phyloP scores from a whole-genome alignment of 1,284 basidiomycete species.

The Omphalotus olearius region DNA sequence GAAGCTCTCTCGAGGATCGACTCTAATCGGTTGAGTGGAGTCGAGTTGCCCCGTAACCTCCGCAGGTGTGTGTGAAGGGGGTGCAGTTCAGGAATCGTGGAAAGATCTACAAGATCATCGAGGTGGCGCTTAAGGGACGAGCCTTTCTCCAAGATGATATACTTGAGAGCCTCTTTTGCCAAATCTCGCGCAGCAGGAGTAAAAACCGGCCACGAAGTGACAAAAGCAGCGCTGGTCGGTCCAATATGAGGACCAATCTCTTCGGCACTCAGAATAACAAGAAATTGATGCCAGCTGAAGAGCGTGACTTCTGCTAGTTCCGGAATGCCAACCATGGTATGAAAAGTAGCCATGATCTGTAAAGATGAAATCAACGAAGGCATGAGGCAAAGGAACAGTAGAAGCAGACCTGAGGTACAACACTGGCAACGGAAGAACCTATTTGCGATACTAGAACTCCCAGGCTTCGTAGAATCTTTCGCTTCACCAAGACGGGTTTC shows the following conservation, averaged over 20 bases:
- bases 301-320: conserved; percentile 80
- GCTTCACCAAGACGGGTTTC: conserved; percentile 61
- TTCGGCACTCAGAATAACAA: conserved; percentile 61
- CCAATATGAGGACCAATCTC: conserved; percentile 88
- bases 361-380: neutral
- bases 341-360: conserved; percentile 95
- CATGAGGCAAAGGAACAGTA: neutral
- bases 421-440: conserved; percentile 66
- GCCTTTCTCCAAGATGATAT: conserved; percentile 69
- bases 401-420: conserved; percentile 77
- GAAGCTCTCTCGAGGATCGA: conserved; percentile 73
- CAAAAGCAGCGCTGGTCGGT: conserved; percentile 83
- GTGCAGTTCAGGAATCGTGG: conserved; percentile 64
- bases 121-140: conserved; percentile 46
- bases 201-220: conserved; percentile 75
- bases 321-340: conserved; percentile 75
- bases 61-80: conserved; percentile 45
- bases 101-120: conserved; percentile 79
- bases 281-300: conserved; percentile 79
- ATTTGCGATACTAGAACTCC: conserved; percentile 72
- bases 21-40: conserved; percentile 54
- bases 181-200: conserved; percentile 46
- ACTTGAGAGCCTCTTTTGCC: conserved; percentile 63
- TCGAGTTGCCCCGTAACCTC: conserved; percentile 44
- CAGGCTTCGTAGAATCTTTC: conserved; percentile 76